phyloP scores from a whole-genome alignment of 2,329 filamentous ascomycete species.

The Aspergillus udagawae region DNA sequence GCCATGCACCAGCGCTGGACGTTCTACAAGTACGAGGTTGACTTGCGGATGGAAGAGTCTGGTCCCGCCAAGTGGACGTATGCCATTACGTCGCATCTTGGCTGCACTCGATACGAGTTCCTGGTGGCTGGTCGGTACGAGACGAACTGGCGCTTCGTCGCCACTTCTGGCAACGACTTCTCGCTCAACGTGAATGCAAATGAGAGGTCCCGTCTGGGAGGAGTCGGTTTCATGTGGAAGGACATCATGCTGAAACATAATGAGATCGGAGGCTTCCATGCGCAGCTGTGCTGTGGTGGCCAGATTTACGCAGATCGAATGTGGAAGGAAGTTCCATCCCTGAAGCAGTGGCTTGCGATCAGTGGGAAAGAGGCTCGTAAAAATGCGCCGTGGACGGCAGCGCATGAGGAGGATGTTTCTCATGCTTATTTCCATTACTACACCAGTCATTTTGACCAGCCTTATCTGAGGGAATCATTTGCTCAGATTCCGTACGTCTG shows the following conservation, averaged over 20 bases:
- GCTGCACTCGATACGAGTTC: conserved; percentile 98
- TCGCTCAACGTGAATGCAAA: conserved; percentile 79
- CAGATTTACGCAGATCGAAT: conserved; percentile 94
- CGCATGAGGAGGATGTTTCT: conserved; percentile 90
- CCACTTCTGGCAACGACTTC: conserved; percentile 95
- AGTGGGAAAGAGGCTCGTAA: conserved; percentile 91
- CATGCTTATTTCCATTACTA: conserved; percentile 99
- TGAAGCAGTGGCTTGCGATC: conserved; percentile 93
- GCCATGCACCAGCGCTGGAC: conserved; percentile 89
- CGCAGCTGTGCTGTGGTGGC: conserved; percentile 84
- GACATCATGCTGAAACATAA: conserved; percentile 96
- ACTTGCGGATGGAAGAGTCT: conserved; percentile 80
- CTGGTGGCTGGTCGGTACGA: conserved; percentile 86
- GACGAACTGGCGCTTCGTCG: conserved; percentile 91
- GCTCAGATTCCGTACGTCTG: conserved; percentile 94
- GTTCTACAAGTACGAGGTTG: conserved; percentile 92
- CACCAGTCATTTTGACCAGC: conserved; percentile 96
- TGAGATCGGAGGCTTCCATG: conserved; percentile 93
- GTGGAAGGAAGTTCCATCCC: conserved; percentile 90
- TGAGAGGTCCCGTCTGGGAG: conserved; percentile 80
- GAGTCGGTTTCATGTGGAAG: conserved; percentile 96
- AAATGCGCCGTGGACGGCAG: conserved; percentile 85
- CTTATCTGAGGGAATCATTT: conserved; percentile 88
- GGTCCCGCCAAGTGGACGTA: conserved; percentile 89
- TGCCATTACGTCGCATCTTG: conserved; percentile 91